phyloP scores from a whole-genome alignment of 1,284 basidiomycete species.

The Sanghuangporus sanghuang region DNA sequence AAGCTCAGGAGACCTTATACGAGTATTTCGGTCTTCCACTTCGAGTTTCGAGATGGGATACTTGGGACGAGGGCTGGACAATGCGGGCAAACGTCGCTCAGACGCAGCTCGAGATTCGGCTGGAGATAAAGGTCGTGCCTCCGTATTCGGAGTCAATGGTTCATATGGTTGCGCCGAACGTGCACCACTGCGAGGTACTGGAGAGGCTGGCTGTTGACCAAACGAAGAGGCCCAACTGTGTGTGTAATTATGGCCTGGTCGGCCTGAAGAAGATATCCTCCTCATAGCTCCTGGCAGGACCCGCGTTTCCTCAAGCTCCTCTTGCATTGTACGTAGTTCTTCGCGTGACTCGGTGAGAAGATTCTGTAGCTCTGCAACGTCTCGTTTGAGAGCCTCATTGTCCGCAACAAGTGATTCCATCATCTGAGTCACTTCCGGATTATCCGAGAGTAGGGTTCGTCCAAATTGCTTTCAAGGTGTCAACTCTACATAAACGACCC shows the following conservation, averaged over 20 bases:
- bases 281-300: constrained; percentile 39
- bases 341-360: constrained; percentile 74
- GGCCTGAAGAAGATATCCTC: neutral
- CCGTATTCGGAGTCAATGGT: constrained; percentile 57
- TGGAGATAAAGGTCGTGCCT: constrained; percentile 51
- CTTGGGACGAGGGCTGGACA: constrained; percentile 33
- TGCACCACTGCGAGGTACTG: constrained; percentile 26
- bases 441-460: constrained; percentile 38
- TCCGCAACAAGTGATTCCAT: constrained; percentile 79
- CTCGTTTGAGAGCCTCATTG: constrained; percentile 76
- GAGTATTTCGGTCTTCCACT: constrained; percentile 38
- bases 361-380: constrained; percentile 73
- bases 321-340: constrained; percentile 61
- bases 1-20: constrained; percentile 29
- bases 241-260: constrained; percentile 10
- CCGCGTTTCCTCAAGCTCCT: constrained; percentile 70
- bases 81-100: constrained; percentile 37
- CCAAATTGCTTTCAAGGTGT: constrained; percentile 36
- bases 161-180: constrained; percentile 36
- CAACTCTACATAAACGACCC: constrained; percentile 16
- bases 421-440: constrained; percentile 59
- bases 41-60: constrained; percentile 40
- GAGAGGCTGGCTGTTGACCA: constrained; percentile 17
- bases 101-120: constrained; percentile 41
- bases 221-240: constrained; percentile 18